A percentile compares a stretch with the other conserved stretches of the same genome.
Evolutionary conservation across 441 rosid genomes (phyloP).

Genomic region (Aquilaria agallochum): DNA sequence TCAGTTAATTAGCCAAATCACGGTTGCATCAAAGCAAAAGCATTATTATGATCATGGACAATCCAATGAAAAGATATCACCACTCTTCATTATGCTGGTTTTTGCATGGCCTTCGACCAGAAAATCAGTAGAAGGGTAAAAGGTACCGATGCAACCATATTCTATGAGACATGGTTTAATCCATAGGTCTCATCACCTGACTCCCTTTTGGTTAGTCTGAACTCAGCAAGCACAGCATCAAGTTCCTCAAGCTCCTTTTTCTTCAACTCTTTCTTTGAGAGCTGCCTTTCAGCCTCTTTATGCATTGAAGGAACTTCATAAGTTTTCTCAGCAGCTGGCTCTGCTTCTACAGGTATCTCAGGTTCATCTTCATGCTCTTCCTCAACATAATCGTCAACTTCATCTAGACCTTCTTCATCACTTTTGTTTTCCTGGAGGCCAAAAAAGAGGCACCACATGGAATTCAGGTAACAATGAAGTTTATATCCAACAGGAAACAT

Average conservation of each 20-base stretch:
- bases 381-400: constrained; percentile 56
- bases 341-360: constrained; percentile 19
- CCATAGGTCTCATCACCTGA: neutral
- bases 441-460: too few species aligned
- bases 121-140: too few species aligned
- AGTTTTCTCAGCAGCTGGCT: constrained; percentile 28
- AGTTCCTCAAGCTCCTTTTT: constrained; percentile 64
- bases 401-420: constrained; percentile 58
- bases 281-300: constrained; percentile 48
- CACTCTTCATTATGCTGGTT: too few species aligned
- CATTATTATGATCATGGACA: too few species aligned
- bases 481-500: too few species aligned
- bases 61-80: too few species aligned
- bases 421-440: constrained; percentile 50
- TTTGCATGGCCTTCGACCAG: too few species aligned
- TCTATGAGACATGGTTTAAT: too few species aligned
- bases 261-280: constrained; percentile 59
- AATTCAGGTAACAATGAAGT: too few species aligned
- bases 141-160: too few species aligned
- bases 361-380: constrained; percentile 43
- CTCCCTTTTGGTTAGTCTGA: constrained; percentile 31
- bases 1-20: too few species aligned
- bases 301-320: constrained; percentile 22
- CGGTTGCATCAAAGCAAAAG: too few species aligned
- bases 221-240: constrained; percentile 55